Evolutionary conservation across 2,329 filamentous ascomycete species (phyloP).

Genomic region (Ramichloridium luteum): DNA sequence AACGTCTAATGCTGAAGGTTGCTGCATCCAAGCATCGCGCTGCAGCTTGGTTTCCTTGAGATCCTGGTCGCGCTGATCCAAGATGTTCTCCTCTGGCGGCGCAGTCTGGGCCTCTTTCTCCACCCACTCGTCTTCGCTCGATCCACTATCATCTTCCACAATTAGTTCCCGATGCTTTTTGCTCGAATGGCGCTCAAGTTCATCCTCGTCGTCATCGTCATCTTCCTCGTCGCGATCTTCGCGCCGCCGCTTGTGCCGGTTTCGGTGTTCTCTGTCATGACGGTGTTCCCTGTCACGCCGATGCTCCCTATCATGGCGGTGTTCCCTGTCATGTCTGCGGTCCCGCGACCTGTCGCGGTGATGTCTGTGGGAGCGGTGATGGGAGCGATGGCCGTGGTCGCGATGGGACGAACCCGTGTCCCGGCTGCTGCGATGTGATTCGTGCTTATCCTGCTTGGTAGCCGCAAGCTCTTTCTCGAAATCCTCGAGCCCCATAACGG

Average conservation of each 20-base stretch:
- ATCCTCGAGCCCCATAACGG: conserved; percentile 53
- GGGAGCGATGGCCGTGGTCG: conserved; percentile 20
- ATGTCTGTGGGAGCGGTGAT: conserved; percentile 35
- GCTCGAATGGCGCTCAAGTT: too few relatives aligned
- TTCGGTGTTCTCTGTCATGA: conserved; percentile 7
- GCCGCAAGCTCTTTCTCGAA: conserved; percentile 68
- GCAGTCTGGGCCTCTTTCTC: conserved; percentile 33
- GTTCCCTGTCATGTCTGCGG: conserved; percentile 36
- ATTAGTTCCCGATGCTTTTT: too few relatives aligned
- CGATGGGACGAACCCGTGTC: conserved; percentile 23
- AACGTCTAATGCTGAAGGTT: conserved; percentile 66
- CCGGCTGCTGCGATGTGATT: conserved; percentile 39
- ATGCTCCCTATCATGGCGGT: conserved; percentile 29
- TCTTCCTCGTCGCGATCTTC: too few relatives aligned
- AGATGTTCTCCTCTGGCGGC: conserved; percentile 29
- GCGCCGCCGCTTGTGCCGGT: neutral
- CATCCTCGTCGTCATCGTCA: conserved; percentile 36
- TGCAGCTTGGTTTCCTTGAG: conserved; percentile 34
- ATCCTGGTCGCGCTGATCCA: conserved; percentile 32
- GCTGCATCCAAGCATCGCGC: conserved; percentile 91
- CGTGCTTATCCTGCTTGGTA: conserved; percentile 55
- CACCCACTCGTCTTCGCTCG: conserved; percentile 27
- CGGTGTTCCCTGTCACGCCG: conserved; percentile 19
- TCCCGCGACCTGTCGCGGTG: conserved; percentile 35
- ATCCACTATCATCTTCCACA: too few relatives aligned